phyloP scores from a whole-genome alignment of 163 green algal genomes.

The Scenedesmus sp. region DNA sequence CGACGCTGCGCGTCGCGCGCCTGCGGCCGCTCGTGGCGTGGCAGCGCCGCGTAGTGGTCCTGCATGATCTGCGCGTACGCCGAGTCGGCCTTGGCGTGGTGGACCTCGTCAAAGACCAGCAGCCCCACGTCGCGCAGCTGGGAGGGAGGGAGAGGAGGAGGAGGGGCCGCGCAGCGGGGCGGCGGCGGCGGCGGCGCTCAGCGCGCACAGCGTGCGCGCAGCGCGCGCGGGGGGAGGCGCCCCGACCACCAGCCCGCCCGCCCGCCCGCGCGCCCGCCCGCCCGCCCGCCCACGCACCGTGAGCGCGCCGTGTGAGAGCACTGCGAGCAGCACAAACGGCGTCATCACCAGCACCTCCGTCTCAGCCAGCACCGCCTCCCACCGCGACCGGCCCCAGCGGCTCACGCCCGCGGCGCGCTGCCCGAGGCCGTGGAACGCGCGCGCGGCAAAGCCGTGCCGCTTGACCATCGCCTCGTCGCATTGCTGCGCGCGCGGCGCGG shows the following conservation, averaged over 20 bases:
- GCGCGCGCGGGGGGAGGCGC: no score
- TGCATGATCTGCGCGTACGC: slow-evolving; percentile 44
- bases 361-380: background rate
- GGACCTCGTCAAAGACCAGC: slow-evolving; percentile 53
- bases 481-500: slow-evolving; percentile 19
- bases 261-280: no score
- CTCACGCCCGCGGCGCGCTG: slow-evolving; percentile 1
- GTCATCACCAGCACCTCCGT: slow-evolving; percentile 45
- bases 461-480: slow-evolving; percentile 14
- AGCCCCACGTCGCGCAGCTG: slow-evolving; percentile 48
- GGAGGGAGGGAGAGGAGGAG: no score
- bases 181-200: no score
- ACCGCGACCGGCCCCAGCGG: slow-evolving; percentile 4
- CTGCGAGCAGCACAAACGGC: slow-evolving; percentile 49
- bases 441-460: slow-evolving; percentile 11
- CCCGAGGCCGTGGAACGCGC: slow-evolving; percentile 27
- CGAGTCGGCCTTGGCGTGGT: slow-evolving; percentile 49
- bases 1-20: no score
- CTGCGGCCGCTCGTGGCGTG: background rate
- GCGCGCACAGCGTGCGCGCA: no score
- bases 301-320: slow-evolving; percentile 42
- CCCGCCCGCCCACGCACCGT: slow-evolving; percentile 17
- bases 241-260: no score
- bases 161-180: no score
- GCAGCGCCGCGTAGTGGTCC: background rate